Conservation (phyloP, 2,329 filamentous ascomycete species). For the Dothidotthia symphoricarpi region DNA sequence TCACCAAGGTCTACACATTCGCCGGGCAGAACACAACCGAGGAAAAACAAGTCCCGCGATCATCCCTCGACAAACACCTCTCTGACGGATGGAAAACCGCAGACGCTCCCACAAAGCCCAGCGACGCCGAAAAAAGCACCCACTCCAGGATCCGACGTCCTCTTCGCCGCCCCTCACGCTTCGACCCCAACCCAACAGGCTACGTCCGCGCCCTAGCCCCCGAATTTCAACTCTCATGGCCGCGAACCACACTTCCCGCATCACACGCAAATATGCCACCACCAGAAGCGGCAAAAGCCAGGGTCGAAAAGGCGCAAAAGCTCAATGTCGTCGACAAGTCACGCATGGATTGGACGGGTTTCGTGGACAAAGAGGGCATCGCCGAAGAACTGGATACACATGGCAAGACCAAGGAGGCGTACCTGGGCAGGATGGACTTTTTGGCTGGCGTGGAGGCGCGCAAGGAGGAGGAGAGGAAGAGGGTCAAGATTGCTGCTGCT, state of each 20-base stretch:
- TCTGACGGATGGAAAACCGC: constrained; percentile 33
- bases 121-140: constrained; percentile 5
- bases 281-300: constrained; percentile 13
- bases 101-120: constrained; percentile 10
- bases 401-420: constrained; percentile 62
- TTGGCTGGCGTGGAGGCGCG: constrained; percentile 57
- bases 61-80: constrained; percentile 29
- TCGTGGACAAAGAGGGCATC: constrained; percentile 61
- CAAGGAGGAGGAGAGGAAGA: constrained; percentile 56
- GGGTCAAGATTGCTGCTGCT: constrained; percentile 42
- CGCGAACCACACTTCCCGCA: constrained; percentile 16
- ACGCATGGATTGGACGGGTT: constrained; percentile 63
- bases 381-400: constrained; percentile 61
- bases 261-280: constrained; percentile 19
- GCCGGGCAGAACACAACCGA: constrained; percentile 71
- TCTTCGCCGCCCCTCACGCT: constrained; percentile 48
- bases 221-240: constrained; percentile 46
- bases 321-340: constrained; percentile 67
- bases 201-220: constrained; percentile 48
- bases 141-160: constrained; percentile 29
- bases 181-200: constrained; percentile 52
- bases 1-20: constrained; percentile 72
- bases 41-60: constrained; percentile 62
- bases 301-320: constrained; percentile 52
- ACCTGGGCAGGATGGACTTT: constrained; percentile 62